Evolutionary conservation across 345 rosid genomes (phyloP).

Genomic region (Aquilaria sinensis): DNA sequence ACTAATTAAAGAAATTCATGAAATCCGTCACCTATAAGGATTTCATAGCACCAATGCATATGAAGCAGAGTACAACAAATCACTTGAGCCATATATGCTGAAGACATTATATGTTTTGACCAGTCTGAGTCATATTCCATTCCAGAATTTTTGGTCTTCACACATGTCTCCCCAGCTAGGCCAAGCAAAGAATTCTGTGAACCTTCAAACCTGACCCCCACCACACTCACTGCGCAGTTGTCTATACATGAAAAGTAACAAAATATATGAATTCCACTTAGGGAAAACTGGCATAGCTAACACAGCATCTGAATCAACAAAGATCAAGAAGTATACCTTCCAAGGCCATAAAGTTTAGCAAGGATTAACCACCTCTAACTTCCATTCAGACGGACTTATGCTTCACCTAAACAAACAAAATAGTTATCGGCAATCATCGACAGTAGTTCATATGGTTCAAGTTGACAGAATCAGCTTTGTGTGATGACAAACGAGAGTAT

Average conservation of each 20-base stretch:
- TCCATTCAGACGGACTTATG: slow-evolving; percentile 37
- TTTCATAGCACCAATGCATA: slow-evolving; percentile 78
- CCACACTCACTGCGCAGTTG: slow-evolving; percentile 39
- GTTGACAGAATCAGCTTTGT: no score
- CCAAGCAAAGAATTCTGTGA: slow-evolving; percentile 7
- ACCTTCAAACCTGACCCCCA: no score
- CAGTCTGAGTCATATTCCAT: slow-evolving; percentile 79
- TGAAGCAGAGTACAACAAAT: slow-evolving; percentile 49
- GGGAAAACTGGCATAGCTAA: neutral
- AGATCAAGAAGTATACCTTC: slow-evolving; percentile 29
- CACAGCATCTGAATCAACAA: neutral
- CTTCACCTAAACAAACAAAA: no score
- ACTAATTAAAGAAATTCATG: slow-evolving; percentile 54
- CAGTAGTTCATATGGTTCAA: no score
- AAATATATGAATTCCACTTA: no score
- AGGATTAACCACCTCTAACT: slow-evolving; percentile 59
- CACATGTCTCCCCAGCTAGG: slow-evolving; percentile 8
- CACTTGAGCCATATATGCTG: slow-evolving; percentile 38
- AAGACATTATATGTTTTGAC: slow-evolving; percentile 42
- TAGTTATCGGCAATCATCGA: no score
- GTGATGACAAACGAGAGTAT: no score
- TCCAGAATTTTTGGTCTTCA: slow-evolving; percentile 36
- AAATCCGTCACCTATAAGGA: slow-evolving; percentile 77
- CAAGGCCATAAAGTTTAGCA: slow-evolving; percentile 37
- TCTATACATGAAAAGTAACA: slow-evolving; percentile 20